Evolutionary conservation across 495 filamentous ascomycete species (phyloP).

Genomic region (Lichina pygmaea): DNA sequence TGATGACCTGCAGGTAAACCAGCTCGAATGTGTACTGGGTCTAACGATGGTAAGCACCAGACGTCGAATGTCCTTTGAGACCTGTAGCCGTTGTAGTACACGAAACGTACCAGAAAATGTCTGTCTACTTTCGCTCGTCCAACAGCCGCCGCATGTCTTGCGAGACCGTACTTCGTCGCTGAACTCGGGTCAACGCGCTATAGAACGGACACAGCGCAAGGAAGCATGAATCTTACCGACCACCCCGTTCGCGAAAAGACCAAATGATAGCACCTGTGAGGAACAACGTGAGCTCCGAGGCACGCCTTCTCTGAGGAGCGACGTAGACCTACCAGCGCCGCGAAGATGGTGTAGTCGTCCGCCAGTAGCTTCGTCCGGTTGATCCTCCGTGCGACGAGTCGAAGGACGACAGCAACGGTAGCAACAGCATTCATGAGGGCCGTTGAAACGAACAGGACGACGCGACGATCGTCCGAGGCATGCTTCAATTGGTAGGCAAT

Average conservation of each 20-base stretch:
- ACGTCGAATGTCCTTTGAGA: background rate
- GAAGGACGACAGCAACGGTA: constrained; percentile 10
- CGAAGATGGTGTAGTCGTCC: constrained; percentile 14
- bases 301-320: no score
- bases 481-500: background rate
- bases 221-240: background rate
- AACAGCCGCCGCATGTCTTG: background rate
- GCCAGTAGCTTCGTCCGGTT: constrained; percentile 9
- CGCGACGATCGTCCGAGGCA: background rate
- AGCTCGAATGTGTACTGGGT: constrained; percentile 3
- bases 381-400: constrained; percentile 9
- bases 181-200: constrained; percentile 3
- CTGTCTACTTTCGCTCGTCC: background rate
- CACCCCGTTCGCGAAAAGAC: background rate
- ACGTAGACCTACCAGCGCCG: constrained; percentile 8
- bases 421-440: constrained; percentile 5
- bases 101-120: background rate
- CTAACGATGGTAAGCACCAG: background rate
- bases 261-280: background rate
- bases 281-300: no score
- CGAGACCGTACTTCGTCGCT: constrained; percentile 10
- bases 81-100: background rate
- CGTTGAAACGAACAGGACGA: background rate
- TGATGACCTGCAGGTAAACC: constrained; percentile 11
- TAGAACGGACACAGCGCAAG: background rate